Evolutionary conservation across 129 eudicot species (phyloP).

Genomic region (Centaurea solstitialis): DNA sequence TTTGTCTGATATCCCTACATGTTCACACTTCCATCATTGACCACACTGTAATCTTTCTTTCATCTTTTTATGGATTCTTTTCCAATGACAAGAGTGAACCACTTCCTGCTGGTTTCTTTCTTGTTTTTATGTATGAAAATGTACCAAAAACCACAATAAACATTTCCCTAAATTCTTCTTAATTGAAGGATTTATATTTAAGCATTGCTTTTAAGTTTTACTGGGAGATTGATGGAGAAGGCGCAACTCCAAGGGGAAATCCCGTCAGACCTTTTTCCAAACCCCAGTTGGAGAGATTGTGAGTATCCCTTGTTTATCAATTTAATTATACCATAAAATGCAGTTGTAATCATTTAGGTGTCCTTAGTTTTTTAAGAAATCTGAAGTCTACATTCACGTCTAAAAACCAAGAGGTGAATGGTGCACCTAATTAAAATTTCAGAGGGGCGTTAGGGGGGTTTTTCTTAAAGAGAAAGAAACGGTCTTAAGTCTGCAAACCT

Average conservation of each 20-base stretch:
- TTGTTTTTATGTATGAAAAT: background rate
- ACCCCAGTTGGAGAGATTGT: slow-evolving; percentile 73
- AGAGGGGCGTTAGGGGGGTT: no score
- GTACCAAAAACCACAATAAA: background rate
- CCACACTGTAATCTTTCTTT: slow-evolving; percentile 70
- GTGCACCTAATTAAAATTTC: no score
- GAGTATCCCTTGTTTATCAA: slow-evolving; percentile 27
- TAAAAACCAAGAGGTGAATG: no score
- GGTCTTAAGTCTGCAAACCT: no score
- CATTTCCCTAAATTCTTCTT: background rate
- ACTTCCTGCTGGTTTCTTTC: background rate
- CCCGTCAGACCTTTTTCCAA: slow-evolving; percentile 59
- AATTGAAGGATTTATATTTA: background rate
- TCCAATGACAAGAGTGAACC: background rate
- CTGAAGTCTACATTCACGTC: no score
- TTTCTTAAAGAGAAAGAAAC: no score
- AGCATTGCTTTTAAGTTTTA: slow-evolving; percentile 1
- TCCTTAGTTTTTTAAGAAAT: no score
- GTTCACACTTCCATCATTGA: slow-evolving; percentile 69
- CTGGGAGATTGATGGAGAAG: slow-evolving; percentile 59
- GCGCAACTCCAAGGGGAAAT: slow-evolving; percentile 72
- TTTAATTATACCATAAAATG: background rate
- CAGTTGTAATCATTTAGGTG: background rate
- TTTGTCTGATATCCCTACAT: slow-evolving; percentile 56
- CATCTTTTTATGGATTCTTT: slow-evolving; percentile 5